These are phyloP conservation scores for Flaveria trinervia DNA, from an alignment of 129 eudicot species.

Conservation along the genomic window DNA sequence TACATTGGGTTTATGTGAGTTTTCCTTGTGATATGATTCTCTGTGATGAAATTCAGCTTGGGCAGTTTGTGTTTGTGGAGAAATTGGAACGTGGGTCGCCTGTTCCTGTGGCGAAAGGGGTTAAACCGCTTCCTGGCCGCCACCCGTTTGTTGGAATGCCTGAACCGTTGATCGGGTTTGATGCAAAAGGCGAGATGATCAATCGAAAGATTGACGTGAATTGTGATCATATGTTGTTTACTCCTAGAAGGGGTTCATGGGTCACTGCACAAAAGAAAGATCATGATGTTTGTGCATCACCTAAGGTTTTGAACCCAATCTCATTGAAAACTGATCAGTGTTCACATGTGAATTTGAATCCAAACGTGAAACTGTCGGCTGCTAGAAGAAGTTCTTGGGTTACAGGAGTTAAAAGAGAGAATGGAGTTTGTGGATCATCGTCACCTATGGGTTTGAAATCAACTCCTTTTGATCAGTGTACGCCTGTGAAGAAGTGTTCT, in stretches of 20 bases:
- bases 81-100: constrained; percentile 78
- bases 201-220: not conserved
- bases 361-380: constrained; percentile 24
- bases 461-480: constrained; percentile 61
- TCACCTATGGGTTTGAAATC: constrained; percentile 55
- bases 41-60: constrained; percentile 78
- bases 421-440: constrained; percentile 7
- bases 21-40: constrained; percentile 80
- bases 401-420: constrained; percentile 38
- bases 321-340: constrained; percentile 60
- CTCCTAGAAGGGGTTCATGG: constrained; percentile 72
- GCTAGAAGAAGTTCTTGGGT: constrained; percentile 80
- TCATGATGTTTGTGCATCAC: constrained; percentile 22
- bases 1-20: constrained; percentile 72
- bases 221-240: constrained; percentile 19
- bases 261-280: constrained; percentile 40
- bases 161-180: constrained; percentile 59
- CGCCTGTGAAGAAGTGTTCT: constrained; percentile 56
- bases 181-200: not conserved
- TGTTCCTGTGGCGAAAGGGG: constrained; percentile 73
- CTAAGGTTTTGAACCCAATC: constrained; percentile 15
- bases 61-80: constrained; percentile 82
- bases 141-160: constrained; percentile 85
- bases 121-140: constrained; percentile 79
- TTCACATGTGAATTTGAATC: constrained; percentile 40